Conservation (phyloP, 257 asterid species). For the Henckelia pumila region DNA sequence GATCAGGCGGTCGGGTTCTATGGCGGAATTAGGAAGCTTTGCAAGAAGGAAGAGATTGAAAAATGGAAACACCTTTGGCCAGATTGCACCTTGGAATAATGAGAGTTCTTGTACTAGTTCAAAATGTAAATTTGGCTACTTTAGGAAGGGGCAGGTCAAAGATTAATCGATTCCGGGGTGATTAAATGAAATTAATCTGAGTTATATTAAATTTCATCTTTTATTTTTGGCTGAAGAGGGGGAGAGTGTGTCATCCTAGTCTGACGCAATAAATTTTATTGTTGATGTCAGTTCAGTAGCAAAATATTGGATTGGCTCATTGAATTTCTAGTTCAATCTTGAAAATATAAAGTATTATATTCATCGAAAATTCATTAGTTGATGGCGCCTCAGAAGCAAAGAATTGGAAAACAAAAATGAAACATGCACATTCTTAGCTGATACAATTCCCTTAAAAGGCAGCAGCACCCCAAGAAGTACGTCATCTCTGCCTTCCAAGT, state of each 20-base stretch:
- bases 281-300: neutral
- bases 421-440: neutral
- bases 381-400: neutral
- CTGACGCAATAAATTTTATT: too few species aligned
- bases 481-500: neutral
- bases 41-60: slow-evolving; percentile 49
- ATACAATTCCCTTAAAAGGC: neutral
- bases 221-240: too few species aligned
- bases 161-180: too few species aligned
- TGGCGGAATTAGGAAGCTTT: slow-evolving; percentile 78
- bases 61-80: slow-evolving; percentile 74
- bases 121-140: slow-evolving; percentile 26
- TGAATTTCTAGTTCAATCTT: too few species aligned
- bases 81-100: slow-evolving; percentile 40
- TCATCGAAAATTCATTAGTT: neutral
- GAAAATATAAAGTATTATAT: too few species aligned
- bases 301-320: neutral
- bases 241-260: too few species aligned
- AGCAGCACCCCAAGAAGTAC: neutral
- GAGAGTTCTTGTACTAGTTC: neutral
- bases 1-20: slow-evolving; percentile 68
- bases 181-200: too few species aligned
- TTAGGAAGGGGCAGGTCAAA: too few species aligned
- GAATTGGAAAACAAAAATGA: neutral
- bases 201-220: too few species aligned